Conservation (phyloP, 2,329 filamentous ascomycete species). For the Amauroascus verrucosus region DNA sequence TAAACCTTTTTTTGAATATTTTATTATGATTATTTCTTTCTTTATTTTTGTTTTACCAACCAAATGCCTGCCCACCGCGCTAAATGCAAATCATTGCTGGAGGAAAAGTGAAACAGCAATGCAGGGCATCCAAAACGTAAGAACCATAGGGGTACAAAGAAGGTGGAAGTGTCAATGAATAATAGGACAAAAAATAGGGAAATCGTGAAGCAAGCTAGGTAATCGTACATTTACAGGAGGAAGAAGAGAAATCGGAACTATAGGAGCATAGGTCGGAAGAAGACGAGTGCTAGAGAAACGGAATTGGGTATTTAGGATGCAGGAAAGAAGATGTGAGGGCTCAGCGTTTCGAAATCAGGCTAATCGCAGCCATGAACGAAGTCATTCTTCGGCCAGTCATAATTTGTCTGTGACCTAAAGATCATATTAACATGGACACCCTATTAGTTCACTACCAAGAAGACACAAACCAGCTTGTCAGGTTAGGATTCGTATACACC, state of each 20-base stretch:
- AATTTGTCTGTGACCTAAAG: constrained; percentile 41
- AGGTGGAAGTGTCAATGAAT: not conserved
- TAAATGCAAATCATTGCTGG: constrained; percentile 9
- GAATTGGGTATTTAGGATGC: too few relatives aligned
- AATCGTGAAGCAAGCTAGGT: not conserved
- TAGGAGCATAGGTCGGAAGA: not conserved
- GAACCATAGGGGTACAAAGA: not conserved
- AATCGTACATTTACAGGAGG: constrained; percentile 8
- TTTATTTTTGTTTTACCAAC: not conserved
- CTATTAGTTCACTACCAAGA: not conserved
- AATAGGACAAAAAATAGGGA: not conserved
- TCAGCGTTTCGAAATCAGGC: not conserved
- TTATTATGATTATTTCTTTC: not conserved
- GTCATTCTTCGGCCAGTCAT: constrained; percentile 52
- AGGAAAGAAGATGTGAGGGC: not conserved
- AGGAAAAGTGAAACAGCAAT: not conserved
- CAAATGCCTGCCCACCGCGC: constrained; percentile 4
- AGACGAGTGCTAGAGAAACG: not conserved
- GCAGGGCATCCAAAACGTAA: not conserved
- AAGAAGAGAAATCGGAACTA: not conserved
- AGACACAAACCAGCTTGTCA: constrained; percentile 49
- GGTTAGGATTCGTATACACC: constrained; percentile 54
- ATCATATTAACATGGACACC: constrained; percentile 12
- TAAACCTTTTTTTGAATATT: not conserved
- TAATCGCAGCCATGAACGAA: constrained; percentile 47